Base-by-base conservation (phyloP, 2,329 filamentous ascomycete species). In the Monilinia fructicola region DNA sequence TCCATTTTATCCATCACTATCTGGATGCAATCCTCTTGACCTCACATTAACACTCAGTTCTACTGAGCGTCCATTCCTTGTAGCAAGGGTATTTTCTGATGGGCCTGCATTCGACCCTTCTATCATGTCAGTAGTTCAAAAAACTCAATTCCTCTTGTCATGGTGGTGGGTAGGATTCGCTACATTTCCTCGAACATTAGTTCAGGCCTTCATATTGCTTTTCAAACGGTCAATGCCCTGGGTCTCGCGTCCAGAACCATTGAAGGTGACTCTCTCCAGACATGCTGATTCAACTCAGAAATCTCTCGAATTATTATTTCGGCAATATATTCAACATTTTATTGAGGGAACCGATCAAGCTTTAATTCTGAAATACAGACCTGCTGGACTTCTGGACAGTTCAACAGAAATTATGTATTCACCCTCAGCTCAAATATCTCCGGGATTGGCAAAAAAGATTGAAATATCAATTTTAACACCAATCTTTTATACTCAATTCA, bases 131-230 rank as follows among this genome's bases (percentile, higher is more conserved):
- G n/a, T 75, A 0, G 65, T 76, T 48, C 77, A 81, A 7, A 85
- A 80, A 66, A 26, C 78, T 0, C 71, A 54, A 4, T 87, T 90
- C 68, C 69, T 89, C 4, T 67, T 75, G 2, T 73, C 75, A 1
- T 91, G 88, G 87, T 87, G 84, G 80, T 90, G 87, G 87, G 84
- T 90, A 12, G 87, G 86, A 2, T 81, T 91, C 38, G 78, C 84
- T 31, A 90, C 88, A 0, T 86, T 88, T 69, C 87, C 88, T 1
- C 81, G 88, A 35, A 90, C 90, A 56, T 74, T 87, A 26, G 83
- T 81, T 65, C 83, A 92, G 76, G 88, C 87, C 1, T 79, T 74
- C 2, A 78, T 76, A 18, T 79, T 91, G 6, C 87, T 85, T 74
- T 85, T 87, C 74, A 75, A 76, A 35, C 80, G 80, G 44, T 82